These are phyloP conservation scores for Ophiostoma piceae DNA, from an alignment of 2,329 filamentous ascomycete species.

Conservation along the genomic window DNA sequence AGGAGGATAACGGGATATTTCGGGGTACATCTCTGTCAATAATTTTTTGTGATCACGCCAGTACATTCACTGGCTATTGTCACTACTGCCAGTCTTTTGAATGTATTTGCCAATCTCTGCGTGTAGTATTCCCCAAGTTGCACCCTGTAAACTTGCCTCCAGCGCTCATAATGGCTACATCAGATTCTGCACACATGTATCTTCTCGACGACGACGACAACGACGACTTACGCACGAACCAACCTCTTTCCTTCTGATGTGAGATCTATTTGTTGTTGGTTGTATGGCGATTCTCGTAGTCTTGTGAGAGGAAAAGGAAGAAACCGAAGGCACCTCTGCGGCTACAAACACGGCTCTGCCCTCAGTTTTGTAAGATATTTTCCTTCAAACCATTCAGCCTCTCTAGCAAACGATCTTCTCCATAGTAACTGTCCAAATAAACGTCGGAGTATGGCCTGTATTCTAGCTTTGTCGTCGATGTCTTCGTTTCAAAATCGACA, in stretches of 20 bases:
- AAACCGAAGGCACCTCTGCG: neutral
- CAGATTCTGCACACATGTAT: neutral
- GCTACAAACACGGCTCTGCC: neutral
- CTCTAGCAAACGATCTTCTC: neutral
- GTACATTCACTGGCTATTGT: rapidly evolving
- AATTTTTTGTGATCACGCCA: neutral
- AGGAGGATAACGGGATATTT: neutral
- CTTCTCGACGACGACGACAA: neutral
- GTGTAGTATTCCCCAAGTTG: neutral
- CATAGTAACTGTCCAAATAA: neutral
- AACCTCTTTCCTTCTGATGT: neutral
- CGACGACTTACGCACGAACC: neutral
- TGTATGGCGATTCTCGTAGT: neutral
- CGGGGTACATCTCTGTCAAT: neutral
- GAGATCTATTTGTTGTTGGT: neutral
- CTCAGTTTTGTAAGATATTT: neutral
- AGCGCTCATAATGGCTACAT: neutral
- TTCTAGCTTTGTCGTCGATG: neutral
- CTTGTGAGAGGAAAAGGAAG: neutral
- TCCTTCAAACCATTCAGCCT: rapidly evolving
- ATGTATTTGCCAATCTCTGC: too few species aligned
- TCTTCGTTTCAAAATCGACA: neutral
- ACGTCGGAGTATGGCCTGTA: too few species aligned
- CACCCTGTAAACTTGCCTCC: neutral
- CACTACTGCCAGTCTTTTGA: neutral